A percentile compares a stretch with the other conserved stretches of the same genome.
phyloP scores from a whole-genome alignment of 2,329 filamentous ascomycete species.

The Herpotrichia juniperi region DNA sequence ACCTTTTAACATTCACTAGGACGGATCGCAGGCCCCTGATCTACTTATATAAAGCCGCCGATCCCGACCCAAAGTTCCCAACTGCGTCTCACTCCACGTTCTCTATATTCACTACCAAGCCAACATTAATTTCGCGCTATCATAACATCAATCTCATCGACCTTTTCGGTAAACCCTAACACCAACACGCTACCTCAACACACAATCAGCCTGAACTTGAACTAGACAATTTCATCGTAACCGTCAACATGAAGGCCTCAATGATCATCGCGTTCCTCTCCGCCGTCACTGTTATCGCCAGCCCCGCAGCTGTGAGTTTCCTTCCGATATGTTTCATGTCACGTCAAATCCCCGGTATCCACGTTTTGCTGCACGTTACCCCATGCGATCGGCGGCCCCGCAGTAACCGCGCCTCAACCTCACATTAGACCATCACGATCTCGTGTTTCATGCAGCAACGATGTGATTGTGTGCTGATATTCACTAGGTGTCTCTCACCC shows the following conservation, averaged over 20 bases:
- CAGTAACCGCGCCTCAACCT: neutral
- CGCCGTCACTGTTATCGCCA: slow-evolving; percentile 8
- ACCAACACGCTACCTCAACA: neutral
- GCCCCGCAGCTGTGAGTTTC: slow-evolving; percentile 13
- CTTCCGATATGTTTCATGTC: neutral
- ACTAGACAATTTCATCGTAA: neutral
- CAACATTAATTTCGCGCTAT: neutral
- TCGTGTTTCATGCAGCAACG: neutral
- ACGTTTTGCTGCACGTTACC: slow-evolving; percentile 6
- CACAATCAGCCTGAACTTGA: neutral
- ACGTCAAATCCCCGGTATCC: neutral
- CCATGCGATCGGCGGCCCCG: neutral
- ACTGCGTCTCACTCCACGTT: neutral
- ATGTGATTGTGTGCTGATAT: neutral
- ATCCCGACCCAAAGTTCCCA: neutral
- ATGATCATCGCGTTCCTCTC: slow-evolving; percentile 12
- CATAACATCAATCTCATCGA: neutral
- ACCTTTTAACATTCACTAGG: neutral
- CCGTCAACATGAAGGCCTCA: slow-evolving; percentile 13
- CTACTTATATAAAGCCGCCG: slow-evolving; percentile 2
- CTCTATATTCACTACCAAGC: too few relatives aligned
- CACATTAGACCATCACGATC: neutral
- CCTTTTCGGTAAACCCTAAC: neutral
- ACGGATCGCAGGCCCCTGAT: neutral
- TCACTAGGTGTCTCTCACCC: slow-evolving; percentile 14